Evolutionary conservation across 768 basidiomycete species (phyloP).

Genomic region (Tephrocybe sp.): DNA sequence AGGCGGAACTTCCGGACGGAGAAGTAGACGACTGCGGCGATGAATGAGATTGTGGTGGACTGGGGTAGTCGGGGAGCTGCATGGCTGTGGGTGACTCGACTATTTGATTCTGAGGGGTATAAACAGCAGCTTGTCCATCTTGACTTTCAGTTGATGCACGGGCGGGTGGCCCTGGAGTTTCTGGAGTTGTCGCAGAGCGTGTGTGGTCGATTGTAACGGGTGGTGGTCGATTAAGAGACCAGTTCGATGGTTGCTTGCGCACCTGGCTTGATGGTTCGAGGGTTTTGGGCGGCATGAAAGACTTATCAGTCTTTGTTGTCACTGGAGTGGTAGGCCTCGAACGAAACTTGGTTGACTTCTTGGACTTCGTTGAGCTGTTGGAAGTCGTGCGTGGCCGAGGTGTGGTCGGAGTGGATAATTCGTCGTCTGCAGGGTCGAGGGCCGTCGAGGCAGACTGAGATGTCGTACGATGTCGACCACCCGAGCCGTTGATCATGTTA

Average conservation of each 20-base stretch:
- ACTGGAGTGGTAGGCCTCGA: constrained; percentile 18
- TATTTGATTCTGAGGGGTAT: constrained; percentile 26
- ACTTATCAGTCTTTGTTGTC: constrained; percentile 16
- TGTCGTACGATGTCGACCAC: constrained; percentile 22
- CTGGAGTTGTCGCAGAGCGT: constrained; percentile 29
- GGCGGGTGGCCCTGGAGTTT: constrained; percentile 1
- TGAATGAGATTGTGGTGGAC: constrained; percentile 7
- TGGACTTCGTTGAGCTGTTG: constrained; percentile 5
- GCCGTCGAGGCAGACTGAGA: constrained; percentile 15
- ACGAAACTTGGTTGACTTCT: constrained; percentile 13
- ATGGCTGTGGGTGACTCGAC: constrained; percentile 48
- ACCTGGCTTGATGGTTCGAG: constrained; percentile 28
- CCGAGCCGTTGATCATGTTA: constrained; percentile 13
- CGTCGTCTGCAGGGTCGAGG: constrained; percentile 15
- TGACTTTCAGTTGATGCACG: constrained; percentile 17
- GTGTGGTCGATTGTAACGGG: constrained; percentile 25
- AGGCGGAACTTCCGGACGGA: constrained; percentile 19
- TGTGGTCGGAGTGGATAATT: constrained; percentile 21
- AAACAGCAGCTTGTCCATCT: constrained; percentile 18
- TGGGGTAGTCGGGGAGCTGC: constrained; percentile 28
- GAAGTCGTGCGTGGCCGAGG: constrained; percentile 15
- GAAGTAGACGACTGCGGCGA: constrained; percentile 10
- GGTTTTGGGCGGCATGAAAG: constrained; percentile 12
- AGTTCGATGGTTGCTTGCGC: constrained; percentile 35
- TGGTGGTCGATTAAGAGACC: constrained; percentile 31